Evolutionary conservation across 345 rosid species (phyloP).

Genomic region (Syzygium aromaticum): DNA sequence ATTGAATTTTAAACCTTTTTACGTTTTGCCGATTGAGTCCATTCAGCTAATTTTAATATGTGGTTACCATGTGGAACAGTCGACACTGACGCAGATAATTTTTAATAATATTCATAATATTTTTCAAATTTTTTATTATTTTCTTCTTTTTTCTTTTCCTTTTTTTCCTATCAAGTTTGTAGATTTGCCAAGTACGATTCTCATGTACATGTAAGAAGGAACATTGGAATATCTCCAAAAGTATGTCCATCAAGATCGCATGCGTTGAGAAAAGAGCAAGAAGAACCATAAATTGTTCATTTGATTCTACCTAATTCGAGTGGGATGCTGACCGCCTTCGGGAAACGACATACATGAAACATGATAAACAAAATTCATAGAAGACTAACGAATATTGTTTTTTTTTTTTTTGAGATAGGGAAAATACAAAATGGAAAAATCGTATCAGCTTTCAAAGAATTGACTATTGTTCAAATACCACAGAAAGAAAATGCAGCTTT

Average conservation of each 20-base stretch:
- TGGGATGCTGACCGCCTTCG: background rate
- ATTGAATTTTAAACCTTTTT: no score
- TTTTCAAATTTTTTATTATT: no score
- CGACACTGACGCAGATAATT: no score
- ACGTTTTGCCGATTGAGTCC: no score
- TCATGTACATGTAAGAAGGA: background rate
- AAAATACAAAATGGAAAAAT: background rate
- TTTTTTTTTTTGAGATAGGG: background rate
- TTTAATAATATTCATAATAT: no score
- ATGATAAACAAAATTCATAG: background rate
- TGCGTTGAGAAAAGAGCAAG: background rate
- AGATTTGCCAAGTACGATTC: background rate
- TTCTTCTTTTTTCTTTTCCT: no score
- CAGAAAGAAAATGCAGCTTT: background rate
- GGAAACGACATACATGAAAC: background rate
- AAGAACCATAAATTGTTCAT: background rate
- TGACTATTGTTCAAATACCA: background rate
- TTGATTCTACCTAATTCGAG: background rate
- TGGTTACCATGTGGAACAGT: no score
- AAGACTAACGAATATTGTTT: background rate
- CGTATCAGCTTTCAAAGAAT: background rate
- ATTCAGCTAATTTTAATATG: no score
- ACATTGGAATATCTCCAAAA: background rate
- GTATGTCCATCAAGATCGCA: background rate
- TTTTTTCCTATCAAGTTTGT: no score